These are phyloP conservation scores for Desmodesmus armatus DNA, from an alignment of 139 green algal species.

Conservation along the genomic window DNA sequence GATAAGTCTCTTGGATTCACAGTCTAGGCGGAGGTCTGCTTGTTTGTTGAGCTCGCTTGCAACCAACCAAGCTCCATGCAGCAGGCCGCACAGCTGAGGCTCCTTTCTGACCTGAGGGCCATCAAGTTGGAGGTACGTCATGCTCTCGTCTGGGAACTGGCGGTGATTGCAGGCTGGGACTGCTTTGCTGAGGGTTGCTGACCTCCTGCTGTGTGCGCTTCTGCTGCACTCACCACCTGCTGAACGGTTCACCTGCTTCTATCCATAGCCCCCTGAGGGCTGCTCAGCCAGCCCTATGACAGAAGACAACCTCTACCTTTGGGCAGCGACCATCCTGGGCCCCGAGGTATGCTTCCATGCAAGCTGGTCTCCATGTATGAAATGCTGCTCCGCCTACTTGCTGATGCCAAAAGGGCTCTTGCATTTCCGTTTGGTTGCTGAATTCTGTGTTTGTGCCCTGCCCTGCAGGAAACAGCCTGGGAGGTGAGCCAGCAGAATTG, in stretches of 20 bases:
- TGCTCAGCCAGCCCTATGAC: constrained; percentile 71
- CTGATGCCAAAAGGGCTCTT: too few species aligned
- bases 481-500: constrained; percentile 14
- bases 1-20: too few species aligned
- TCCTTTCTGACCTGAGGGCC: constrained; percentile 19
- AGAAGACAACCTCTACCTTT: constrained; percentile 86
- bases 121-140: constrained; percentile 68
- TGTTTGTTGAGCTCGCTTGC: too few species aligned
- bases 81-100: constrained; percentile 20
- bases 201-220: neutral
- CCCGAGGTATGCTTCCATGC: neutral
- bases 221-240: too few species aligned
- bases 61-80: too few species aligned
- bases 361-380: too few species aligned
- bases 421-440: too few species aligned
- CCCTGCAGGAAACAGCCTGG: constrained; percentile 41
- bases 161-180: neutral
- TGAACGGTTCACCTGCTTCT: neutral
- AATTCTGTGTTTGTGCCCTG: too few species aligned
- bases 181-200: neutral
- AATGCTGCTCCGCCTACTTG: too few species aligned
- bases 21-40: too few species aligned
- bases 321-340: constrained; percentile 69
- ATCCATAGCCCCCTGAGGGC: neutral
- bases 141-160: neutral